These are phyloP conservation scores for Colletotrichum magnum DNA, from an alignment of 2,329 filamentous ascomycete species.

Conservation along the genomic window DNA sequence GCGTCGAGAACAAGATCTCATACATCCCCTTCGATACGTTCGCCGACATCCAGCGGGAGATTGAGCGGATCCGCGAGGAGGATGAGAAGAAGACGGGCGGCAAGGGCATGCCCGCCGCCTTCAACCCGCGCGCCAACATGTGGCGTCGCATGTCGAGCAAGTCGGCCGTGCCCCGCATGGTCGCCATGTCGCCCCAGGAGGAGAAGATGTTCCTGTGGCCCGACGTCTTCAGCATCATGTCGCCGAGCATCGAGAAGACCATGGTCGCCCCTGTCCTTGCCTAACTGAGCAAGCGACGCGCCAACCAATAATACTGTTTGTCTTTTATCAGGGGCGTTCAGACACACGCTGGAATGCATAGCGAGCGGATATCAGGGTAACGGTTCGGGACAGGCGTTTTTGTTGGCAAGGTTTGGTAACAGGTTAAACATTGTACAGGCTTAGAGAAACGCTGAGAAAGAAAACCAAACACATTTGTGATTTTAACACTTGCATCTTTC, in stretches of 20 bases:
- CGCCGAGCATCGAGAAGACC: conserved; percentile 45
- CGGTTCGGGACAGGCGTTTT: conserved; percentile 1
- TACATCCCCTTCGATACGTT: conserved; percentile 77
- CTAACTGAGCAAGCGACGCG: background rate
- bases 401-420: background rate
- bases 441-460: background rate
- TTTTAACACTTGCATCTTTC: too few relatives aligned
- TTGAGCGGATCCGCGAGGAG: conserved; percentile 69
- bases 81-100: conserved; percentile 74
- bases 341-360: conserved; percentile 28
- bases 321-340: background rate
- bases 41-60: conserved; percentile 73
- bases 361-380: conserved; percentile 21
- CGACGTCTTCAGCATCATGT: conserved; percentile 65
- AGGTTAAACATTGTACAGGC: too few relatives aligned
- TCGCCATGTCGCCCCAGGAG: conserved; percentile 61
- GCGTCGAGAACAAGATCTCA: conserved; percentile 70
- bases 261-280: conserved; percentile 29
- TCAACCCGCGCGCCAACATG: conserved; percentile 78
- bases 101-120: conserved; percentile 69
- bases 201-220: conserved; percentile 76
- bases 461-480: background rate
- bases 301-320: background rate
- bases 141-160: conserved; percentile 75
- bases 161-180: conserved; percentile 59